These are phyloP conservation scores for Cryptosporidium viatorum DNA, from an alignment of 169 alveolate species.

Conservation along the genomic window DNA sequence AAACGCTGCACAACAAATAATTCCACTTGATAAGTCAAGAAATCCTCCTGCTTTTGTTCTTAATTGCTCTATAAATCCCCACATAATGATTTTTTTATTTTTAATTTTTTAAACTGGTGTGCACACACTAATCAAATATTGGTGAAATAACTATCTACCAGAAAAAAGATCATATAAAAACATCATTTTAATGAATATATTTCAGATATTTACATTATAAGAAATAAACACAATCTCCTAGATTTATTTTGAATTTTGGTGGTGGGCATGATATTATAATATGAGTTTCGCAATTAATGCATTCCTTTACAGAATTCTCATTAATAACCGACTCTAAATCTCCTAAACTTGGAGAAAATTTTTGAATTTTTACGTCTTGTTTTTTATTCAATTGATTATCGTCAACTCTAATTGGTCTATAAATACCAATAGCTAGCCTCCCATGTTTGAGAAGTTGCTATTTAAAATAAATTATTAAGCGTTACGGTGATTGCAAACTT, in stretches of 20 bases:
- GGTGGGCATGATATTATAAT: constrained; percentile 50
- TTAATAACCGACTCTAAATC: neutral
- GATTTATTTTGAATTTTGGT: constrained; percentile 9
- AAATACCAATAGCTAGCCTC: constrained; percentile 23
- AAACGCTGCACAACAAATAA: constrained; percentile 66
- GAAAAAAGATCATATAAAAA: too few species aligned
- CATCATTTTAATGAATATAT: neutral
- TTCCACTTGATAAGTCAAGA: constrained; percentile 25
- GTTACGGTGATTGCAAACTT: neutral
- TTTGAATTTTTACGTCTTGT: neutral
- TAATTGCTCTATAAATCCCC: constrained; percentile 44
- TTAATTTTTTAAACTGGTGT: constrained; percentile 8
- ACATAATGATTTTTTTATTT: neutral
- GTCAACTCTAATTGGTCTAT: constrained; percentile 10
- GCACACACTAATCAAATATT: constrained; percentile 39
- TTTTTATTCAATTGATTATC: neutral
- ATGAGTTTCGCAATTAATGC: constrained; percentile 25
- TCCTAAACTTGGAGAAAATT: neutral
- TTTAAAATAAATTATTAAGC: neutral
- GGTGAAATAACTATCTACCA: constrained; percentile 1
- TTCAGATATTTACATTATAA: neutral
- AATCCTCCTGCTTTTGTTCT: constrained; percentile 38
- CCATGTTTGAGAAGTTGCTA: constrained; percentile 26
- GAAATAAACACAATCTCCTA: constrained; percentile 35
- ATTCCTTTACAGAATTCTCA: constrained; percentile 4